A percentile compares a stretch with the other conserved stretches of the same genome.
phyloP scores from a whole-genome alignment of 2,329 filamentous ascomycete genomes.

The Cryphonectria nitschkei region DNA sequence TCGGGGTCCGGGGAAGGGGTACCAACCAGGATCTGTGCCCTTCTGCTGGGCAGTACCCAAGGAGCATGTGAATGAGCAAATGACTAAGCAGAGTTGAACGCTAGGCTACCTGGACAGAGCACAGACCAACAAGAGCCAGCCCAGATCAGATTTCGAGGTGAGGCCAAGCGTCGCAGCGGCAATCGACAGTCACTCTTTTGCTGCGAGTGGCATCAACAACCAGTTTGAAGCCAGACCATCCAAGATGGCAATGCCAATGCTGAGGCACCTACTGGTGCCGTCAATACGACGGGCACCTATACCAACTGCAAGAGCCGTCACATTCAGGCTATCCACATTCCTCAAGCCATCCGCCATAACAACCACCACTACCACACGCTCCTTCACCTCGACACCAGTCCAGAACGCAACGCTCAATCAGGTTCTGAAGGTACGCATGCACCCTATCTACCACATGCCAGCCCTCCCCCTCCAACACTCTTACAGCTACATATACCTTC shows the following conservation, averaged over 20 bases:
- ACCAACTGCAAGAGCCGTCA: slow-evolving; percentile 13
- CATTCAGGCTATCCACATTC: slow-evolving; percentile 30
- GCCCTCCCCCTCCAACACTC: not conserved
- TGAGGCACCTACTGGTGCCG: slow-evolving; percentile 40
- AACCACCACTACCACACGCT: slow-evolving; percentile 34
- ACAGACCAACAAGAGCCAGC: slow-evolving; percentile 14
- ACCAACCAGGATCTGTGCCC: slow-evolving; percentile 6
- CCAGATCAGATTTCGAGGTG: slow-evolving; percentile 23
- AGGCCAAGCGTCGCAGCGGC: not conserved
- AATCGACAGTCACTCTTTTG: not conserved
- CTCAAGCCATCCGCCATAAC: slow-evolving; percentile 32
- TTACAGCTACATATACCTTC: not conserved
- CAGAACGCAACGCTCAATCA: slow-evolving; percentile 72
- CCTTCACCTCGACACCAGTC: slow-evolving; percentile 48
- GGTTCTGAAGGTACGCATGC: slow-evolving; percentile 58
- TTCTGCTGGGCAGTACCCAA: not conserved
- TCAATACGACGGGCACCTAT: slow-evolving; percentile 33
- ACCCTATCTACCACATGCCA: not conserved
- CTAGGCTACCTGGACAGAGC: not conserved
- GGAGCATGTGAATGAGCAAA: slow-evolving; percentile 29
- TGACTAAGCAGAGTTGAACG: slow-evolving; percentile 14
- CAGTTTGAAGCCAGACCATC: slow-evolving; percentile 1
- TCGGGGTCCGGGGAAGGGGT: slow-evolving; percentile 23
- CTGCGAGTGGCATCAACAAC: slow-evolving; percentile 1
- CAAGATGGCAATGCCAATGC: slow-evolving; percentile 41